Evolutionary conservation across 2,329 filamentous ascomycete species (phyloP).

Genomic region (Chrysoporthe deuterocubensis): DNA sequence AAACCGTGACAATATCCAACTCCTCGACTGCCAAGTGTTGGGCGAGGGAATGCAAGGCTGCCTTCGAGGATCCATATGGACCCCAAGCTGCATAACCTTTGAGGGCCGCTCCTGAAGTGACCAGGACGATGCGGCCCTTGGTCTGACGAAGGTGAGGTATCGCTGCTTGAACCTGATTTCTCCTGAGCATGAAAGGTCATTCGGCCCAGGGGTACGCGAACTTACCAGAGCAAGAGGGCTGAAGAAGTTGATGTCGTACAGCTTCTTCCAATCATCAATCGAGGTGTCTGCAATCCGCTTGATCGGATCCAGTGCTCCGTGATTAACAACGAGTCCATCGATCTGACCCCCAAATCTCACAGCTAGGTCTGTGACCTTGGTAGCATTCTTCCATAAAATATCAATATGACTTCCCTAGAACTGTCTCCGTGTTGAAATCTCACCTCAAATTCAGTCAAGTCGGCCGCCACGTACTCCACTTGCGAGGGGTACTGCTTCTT

Average conservation of each 20-base stretch:
- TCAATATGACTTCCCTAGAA: neutral
- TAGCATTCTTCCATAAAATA: slow-evolving; percentile 50
- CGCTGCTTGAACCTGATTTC: slow-evolving; percentile 66
- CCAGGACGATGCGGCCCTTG: slow-evolving; percentile 74
- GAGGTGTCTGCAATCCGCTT: slow-evolving; percentile 69
- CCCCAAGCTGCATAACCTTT: slow-evolving; percentile 74
- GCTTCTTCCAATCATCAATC: slow-evolving; percentile 73
- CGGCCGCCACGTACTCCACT: slow-evolving; percentile 60
- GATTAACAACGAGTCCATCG: slow-evolving; percentile 86
- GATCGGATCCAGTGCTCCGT: slow-evolving; percentile 80
- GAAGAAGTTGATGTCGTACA: slow-evolving; percentile 87
- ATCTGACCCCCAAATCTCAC: slow-evolving; percentile 70
- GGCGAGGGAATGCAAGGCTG: slow-evolving; percentile 79
- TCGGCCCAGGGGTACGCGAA: slow-evolving; percentile 12
- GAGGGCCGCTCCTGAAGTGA: slow-evolving; percentile 77
- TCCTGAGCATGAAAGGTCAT: slow-evolving; percentile 18
- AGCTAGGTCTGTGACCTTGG: slow-evolving; percentile 67
- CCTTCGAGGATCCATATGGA: slow-evolving; percentile 82
- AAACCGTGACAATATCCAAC: slow-evolving; percentile 71
- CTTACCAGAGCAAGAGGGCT: slow-evolving; percentile 77
- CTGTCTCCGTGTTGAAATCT: slow-evolving; percentile 18
- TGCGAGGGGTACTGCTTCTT: slow-evolving; percentile 56
- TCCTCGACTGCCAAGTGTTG: slow-evolving; percentile 77
- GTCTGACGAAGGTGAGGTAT: slow-evolving; percentile 70
- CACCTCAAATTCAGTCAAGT: slow-evolving; percentile 59